These are phyloP conservation scores for California macrophylla DNA, from an alignment of 441 rosid genomes.

Conservation along the genomic window DNA sequence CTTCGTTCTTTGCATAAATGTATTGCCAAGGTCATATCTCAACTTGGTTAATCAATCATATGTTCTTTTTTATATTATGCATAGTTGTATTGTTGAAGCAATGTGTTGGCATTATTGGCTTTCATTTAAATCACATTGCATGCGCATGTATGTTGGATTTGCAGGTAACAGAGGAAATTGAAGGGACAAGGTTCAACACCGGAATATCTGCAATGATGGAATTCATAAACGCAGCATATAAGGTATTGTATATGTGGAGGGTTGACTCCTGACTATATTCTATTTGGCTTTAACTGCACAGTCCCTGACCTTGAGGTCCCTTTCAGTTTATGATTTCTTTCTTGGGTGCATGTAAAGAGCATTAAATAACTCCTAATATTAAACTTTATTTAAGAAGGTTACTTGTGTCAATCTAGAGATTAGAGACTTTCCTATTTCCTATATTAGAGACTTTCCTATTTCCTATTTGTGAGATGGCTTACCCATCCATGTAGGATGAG, in stretches of 20 bases:
- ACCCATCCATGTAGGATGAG: no score
- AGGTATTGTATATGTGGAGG: conserved; percentile 35
- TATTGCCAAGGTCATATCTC: conserved; percentile 64
- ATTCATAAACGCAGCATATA: conserved; percentile 74
- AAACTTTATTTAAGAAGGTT: neutral
- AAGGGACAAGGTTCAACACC: conserved; percentile 85
- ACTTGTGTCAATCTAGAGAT: no score
- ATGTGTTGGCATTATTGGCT: no score
- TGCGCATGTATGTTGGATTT: conserved; percentile 2
- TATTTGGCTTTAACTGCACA: neutral
- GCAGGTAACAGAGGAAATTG: conserved; percentile 86
- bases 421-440: no score
- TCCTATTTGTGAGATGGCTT: no score
- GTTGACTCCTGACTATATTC: neutral
- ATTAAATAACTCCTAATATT: neutral
- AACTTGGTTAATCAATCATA: neutral
- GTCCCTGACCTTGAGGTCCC: neutral
- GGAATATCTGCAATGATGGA: conserved; percentile 99
- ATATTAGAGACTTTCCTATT: no score
- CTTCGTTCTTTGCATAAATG: conserved; percentile 69
- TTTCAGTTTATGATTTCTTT: neutral
- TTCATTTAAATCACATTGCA: neutral
- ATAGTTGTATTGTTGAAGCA: neutral
- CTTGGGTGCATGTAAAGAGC: neutral
- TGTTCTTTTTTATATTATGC: neutral